Conservation (phyloP, 257 asterid species). For the Nicotiana undulata region DNA sequence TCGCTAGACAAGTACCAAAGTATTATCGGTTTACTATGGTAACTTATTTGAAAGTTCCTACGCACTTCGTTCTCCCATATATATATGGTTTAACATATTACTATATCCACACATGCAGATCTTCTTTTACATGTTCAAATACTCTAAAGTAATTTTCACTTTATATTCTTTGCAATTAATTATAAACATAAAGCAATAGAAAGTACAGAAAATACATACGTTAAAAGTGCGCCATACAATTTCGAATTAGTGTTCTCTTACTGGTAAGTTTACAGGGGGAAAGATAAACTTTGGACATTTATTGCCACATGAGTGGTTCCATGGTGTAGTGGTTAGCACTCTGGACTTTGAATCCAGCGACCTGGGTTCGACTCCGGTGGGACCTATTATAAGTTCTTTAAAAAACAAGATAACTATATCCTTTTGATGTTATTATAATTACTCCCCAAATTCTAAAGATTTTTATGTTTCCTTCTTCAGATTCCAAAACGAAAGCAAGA, state of each 20-base stretch:
- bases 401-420: too few relatives aligned
- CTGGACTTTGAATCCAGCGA: conserved; percentile 99
- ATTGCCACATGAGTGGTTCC: background rate
- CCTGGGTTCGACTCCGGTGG: conserved; percentile 99
- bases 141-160: background rate
- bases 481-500: too few relatives aligned
- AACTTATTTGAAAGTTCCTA: background rate
- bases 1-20: background rate
- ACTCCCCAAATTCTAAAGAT: too few relatives aligned
- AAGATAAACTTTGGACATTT: too few relatives aligned
- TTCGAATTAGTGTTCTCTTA: background rate
- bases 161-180: background rate
- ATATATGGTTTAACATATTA: background rate
- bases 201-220: background rate
- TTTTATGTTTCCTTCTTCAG: too few relatives aligned
- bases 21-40: too few relatives aligned
- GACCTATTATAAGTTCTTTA: too few relatives aligned
- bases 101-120: too few relatives aligned
- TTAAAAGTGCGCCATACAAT: background rate
- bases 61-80: background rate
- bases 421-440: too few relatives aligned
- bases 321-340: conserved; percentile 99
- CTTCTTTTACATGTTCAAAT: background rate
- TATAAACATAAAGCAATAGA: background rate
- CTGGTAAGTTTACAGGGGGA: background rate